Percentiles rank a stretch among this genome's conserved stretches.
Evolutionary conservation across 2,329 filamentous ascomycete genomes (phyloP).

Genomic region (Xylariaceae sp.): DNA sequence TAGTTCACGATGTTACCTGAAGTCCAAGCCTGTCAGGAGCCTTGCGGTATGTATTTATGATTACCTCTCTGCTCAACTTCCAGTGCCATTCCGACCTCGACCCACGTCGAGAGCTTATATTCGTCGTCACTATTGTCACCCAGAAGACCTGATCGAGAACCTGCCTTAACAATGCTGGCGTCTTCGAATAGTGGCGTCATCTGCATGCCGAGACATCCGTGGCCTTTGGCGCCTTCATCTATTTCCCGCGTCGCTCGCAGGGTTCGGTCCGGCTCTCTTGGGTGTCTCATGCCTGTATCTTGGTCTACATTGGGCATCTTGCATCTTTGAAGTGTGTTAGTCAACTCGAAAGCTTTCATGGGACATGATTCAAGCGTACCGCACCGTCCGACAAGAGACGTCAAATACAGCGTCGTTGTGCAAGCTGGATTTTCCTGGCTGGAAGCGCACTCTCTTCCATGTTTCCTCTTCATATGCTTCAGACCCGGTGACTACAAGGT

Average conservation of each 20-base stretch:
- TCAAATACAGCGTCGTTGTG: slow-evolving; percentile 43
- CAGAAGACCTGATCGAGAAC: slow-evolving; percentile 11
- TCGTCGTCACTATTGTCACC: slow-evolving; percentile 28
- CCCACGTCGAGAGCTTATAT: slow-evolving; percentile 28
- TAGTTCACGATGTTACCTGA: no score
- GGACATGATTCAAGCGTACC: slow-evolving; percentile 37
- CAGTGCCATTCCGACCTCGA: slow-evolving; percentile 56
- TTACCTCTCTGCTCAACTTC: slow-evolving; percentile 44
- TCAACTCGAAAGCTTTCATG: not conserved
- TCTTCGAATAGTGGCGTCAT: slow-evolving; percentile 52
- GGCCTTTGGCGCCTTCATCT: slow-evolving; percentile 54
- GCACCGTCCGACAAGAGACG: slow-evolving; percentile 61
- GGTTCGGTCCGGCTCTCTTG: slow-evolving; percentile 53
- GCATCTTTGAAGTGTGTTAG: slow-evolving; percentile 41
- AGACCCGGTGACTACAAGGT: slow-evolving; percentile 53
- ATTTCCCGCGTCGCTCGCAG: slow-evolving; percentile 56
- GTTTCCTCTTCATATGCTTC: slow-evolving; percentile 65
- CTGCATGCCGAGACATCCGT: slow-evolving; percentile 63
- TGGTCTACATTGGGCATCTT: slow-evolving; percentile 69
- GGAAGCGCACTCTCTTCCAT: slow-evolving; percentile 61
- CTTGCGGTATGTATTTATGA: slow-evolving; percentile 42
- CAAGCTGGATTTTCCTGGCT: slow-evolving; percentile 45
- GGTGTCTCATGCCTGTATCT: slow-evolving; percentile 52
- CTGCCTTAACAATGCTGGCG: not conserved
- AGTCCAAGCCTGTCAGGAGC: no score